Base-by-base conservation (phyloP, 2,329 filamentous ascomycete species). In the Monosporascus sp. region DNA sequence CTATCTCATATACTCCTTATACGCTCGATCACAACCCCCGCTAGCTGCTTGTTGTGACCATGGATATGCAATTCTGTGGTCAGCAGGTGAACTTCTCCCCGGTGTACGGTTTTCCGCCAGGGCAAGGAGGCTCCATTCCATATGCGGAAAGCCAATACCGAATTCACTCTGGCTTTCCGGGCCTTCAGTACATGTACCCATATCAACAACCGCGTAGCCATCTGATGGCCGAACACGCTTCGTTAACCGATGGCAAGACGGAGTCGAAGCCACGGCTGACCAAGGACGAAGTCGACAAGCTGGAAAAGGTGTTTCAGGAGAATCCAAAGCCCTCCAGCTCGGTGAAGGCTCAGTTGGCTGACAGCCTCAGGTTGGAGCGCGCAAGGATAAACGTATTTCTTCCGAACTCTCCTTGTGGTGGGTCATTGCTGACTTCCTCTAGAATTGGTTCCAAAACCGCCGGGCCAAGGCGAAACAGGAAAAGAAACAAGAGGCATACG, bases 401-500 rank as follows among this genome's bases (percentile, higher is more conserved):
- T 38, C 70, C 60, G 71, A 70, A 17, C 24, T 17, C 37, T n/a
- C 45, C 31, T 44, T 9, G 41, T 20, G 27, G 52, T 35, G 9
- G 11, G 31, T 46, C 19, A 16, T 37, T 56, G 49, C 63, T 66
- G 52, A 67, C 56, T 26, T n/a, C 2, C 19, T 35, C 55, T 22
- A 86, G 83, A 87, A 87, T 64, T 87, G 84, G 84, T 87, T 87
- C 63, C 84, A 87, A 60, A 87, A 87, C 64, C 74, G 84, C 55
- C 77, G 84, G 50, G 83, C 84, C 51, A 81, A 84, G 68, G 81
- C 81, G 58, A 85, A 85, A 77, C 83, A 85, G 64, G 80, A 85
- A 65, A 79, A 76, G 63, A 84, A 83, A 58, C 72, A 77, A 45
- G 72, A 75, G 53, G 76, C 76, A 52, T 75, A 77, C 56, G 76